Percentiles rank a stretch among this genome's conserved stretches.
These are phyloP conservation scores for Teratosphaeria viscida DNA, from an alignment of 2,329 filamentous ascomycete genomes.

Conservation along the genomic window DNA sequence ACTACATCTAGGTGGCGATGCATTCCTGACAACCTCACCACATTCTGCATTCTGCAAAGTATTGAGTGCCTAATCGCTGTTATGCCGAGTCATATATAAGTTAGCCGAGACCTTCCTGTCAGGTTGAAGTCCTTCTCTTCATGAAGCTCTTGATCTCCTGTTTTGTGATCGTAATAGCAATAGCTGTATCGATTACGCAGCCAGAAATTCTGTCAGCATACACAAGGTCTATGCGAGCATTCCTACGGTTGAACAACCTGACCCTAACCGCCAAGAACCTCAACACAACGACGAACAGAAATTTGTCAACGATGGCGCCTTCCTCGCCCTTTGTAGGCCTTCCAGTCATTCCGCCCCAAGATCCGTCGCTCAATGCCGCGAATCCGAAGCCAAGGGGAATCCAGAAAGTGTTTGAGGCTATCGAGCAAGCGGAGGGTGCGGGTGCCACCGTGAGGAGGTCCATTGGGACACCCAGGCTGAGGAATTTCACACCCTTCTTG, in stretches of 20 bases:
- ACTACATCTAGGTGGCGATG: not conserved
- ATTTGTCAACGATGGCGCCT: slow-evolving; percentile 21
- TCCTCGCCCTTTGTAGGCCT: slow-evolving; percentile 34
- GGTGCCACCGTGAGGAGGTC: slow-evolving; percentile 80
- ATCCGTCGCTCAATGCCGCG: slow-evolving; percentile 36
- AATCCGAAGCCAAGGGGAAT: slow-evolving; percentile 67
- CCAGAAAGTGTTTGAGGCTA: slow-evolving; percentile 69
- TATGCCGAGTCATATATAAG: slow-evolving; percentile 1
- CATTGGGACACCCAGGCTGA: slow-evolving; percentile 71
- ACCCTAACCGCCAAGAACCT: slow-evolving; percentile 16
- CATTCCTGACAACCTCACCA: not conserved
- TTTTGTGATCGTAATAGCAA: slow-evolving; percentile 33
- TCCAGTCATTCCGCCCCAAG: slow-evolving; percentile 37
- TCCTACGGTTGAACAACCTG: slow-evolving; percentile 22
- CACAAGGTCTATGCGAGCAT: slow-evolving; percentile 25
- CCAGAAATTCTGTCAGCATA: slow-evolving; percentile 21
- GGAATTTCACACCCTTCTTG: slow-evolving; percentile 83
- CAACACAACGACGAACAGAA: slow-evolving; percentile 20
- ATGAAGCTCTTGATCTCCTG: slow-evolving; percentile 23
- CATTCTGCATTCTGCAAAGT: not conserved
- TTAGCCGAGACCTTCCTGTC: not conserved
- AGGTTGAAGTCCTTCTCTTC: slow-evolving; percentile 10
- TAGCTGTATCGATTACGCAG: slow-evolving; percentile 21
- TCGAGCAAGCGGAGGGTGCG: slow-evolving; percentile 78
- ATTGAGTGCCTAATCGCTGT: not conserved